These are phyloP conservation scores for Ceratocystis eucalypticola DNA, from an alignment of 2,329 filamentous ascomycete genomes.

Conservation along the genomic window DNA sequence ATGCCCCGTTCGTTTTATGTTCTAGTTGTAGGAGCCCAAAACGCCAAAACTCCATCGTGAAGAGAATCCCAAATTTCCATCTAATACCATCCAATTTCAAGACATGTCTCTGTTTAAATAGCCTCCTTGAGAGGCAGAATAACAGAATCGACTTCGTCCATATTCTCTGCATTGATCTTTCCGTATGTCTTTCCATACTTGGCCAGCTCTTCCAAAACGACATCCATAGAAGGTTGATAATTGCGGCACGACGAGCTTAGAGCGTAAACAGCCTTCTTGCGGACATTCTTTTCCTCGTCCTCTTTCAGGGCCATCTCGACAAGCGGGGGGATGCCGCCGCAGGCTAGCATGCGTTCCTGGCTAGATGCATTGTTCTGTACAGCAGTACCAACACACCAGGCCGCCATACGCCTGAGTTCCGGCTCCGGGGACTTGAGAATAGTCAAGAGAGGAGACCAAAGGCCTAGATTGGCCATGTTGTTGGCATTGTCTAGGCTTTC, in stretches of 20 bases:
- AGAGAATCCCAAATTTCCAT: constrained; percentile 4
- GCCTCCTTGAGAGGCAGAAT: constrained; percentile 44
- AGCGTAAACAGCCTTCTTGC: constrained; percentile 80
- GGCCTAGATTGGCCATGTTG: constrained; percentile 62
- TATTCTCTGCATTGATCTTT: constrained; percentile 68
- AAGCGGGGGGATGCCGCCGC: constrained; percentile 57
- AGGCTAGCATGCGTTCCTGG: constrained; percentile 55
- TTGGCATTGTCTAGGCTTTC: constrained; percentile 95
- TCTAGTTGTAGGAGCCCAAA: constrained; percentile 10
- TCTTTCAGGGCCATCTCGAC: constrained; percentile 49
- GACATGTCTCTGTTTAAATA: not conserved
- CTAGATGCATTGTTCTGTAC: constrained; percentile 88
- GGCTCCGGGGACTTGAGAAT: constrained; percentile 54
- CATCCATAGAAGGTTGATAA: constrained; percentile 70
- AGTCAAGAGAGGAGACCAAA: constrained; percentile 70
- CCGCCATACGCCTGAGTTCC: constrained; percentile 69
- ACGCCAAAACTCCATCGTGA: constrained; percentile 15
- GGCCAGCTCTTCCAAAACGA: constrained; percentile 47
- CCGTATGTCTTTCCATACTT: constrained; percentile 41
- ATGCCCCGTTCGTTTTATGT: not conserved
- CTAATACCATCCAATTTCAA: not conserved
- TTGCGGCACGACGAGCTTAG: constrained; percentile 78
- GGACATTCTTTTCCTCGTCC: constrained; percentile 47
- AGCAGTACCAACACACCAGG: constrained; percentile 88
- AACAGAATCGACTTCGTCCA: constrained; percentile 70